These are phyloP conservation scores for Rhodamnia argentea DNA, from an alignment of 345 rosid genomes.

Conservation along the genomic window DNA sequence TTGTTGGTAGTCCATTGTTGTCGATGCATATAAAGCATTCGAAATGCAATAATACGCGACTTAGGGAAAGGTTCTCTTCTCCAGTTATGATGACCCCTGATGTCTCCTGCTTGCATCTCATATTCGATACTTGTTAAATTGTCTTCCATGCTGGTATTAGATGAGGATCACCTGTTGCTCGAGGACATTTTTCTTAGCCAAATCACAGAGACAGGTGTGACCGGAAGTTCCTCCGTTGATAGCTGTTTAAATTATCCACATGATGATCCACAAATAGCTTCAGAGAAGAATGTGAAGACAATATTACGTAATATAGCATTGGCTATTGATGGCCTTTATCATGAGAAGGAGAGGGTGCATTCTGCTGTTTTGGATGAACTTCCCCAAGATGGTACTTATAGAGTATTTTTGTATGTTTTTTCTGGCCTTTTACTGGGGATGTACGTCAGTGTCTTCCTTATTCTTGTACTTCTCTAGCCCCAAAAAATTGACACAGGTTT, in stretches of 20 bases:
- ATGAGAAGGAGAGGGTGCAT: constrained; percentile 49
- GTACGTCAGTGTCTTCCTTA: neutral
- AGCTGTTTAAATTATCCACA: constrained; percentile 33
- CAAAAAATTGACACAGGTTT: neutral
- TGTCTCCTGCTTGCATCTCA: neutral
- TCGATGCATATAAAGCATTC: constrained; percentile 30
- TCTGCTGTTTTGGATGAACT: constrained; percentile 35
- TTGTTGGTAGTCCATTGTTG: constrained; percentile 11
- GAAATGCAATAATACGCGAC: neutral
- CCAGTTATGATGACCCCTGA: neutral
- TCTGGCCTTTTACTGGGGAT: neutral
- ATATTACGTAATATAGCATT: constrained; percentile 40
- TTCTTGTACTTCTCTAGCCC: neutral
- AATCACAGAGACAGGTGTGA: constrained; percentile 79
- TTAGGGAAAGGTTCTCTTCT: neutral
- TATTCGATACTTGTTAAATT: constrained; percentile 2
- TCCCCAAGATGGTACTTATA: constrained; percentile 33
- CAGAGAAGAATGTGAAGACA: constrained; percentile 23
- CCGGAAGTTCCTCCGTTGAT: constrained; percentile 55
- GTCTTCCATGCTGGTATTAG: constrained; percentile 21
- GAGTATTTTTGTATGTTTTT: neutral
- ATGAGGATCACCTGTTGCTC: constrained; percentile 22
- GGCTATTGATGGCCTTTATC: constrained; percentile 46
- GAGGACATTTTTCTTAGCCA: constrained; percentile 63
- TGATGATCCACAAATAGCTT: constrained; percentile 23